Conservation (phyloP, 495 filamentous ascomycete genomes). For the Clavariopsis aquatica region DNA sequence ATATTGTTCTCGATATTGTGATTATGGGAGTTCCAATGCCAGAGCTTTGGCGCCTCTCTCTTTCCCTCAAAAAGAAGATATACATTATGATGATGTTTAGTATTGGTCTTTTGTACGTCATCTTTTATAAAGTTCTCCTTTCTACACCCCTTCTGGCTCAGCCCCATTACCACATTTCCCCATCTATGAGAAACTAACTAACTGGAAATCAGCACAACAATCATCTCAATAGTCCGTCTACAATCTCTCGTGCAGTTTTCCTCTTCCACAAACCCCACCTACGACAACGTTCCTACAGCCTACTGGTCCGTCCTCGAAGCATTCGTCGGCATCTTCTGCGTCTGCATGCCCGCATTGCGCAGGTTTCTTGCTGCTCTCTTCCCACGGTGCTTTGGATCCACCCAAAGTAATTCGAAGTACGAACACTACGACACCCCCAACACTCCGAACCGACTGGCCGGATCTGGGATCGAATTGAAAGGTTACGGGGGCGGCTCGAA, state of each 20-base stretch:
- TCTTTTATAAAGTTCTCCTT: constrained; percentile 6
- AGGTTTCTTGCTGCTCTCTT: constrained; percentile 8
- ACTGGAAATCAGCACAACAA: constrained; percentile 42
- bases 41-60: constrained; percentile 48
- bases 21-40: constrained; percentile 47
- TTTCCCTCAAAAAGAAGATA: constrained; percentile 52
- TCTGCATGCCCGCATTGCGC: constrained; percentile 42
- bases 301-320: constrained; percentile 41
- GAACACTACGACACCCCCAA: background rate
- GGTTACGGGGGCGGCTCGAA: background rate
- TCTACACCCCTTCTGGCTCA: too few species aligned
- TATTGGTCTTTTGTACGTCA: constrained; percentile 54
- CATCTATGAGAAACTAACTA: too few species aligned
- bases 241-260: constrained; percentile 44
- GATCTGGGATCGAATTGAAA: background rate
- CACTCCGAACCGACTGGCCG: background rate
- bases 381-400: constrained; percentile 2
- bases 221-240: constrained; percentile 49
- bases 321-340: constrained; percentile 42
- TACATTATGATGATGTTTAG: constrained; percentile 55
- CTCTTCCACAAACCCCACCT: constrained; percentile 38
- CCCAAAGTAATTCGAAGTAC: background rate
- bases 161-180: too few species aligned
- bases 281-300: constrained; percentile 29
- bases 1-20: constrained; percentile 38